These are phyloP conservation scores for Sanguinoderma infundibulare DNA, from an alignment of 1,284 basidiomycete genomes.

Conservation along the genomic window DNA sequence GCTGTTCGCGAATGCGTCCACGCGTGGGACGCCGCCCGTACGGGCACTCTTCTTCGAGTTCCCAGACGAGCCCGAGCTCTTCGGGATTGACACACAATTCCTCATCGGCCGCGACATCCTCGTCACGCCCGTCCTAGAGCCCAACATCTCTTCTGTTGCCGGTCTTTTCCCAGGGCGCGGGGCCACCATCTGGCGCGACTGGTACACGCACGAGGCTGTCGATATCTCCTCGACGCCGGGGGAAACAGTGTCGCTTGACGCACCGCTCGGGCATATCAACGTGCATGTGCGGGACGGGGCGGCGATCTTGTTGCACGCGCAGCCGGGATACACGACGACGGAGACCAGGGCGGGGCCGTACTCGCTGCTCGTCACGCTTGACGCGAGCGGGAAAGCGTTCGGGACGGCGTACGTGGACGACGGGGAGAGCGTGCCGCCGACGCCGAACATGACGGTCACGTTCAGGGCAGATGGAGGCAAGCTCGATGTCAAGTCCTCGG, in stretches of 20 bases:
- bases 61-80: constrained; percentile 68
- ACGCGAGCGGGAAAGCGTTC: constrained; percentile 48
- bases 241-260: constrained; percentile 49
- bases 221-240: constrained; percentile 38
- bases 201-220: constrained; percentile 69
- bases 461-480: constrained; percentile 40
- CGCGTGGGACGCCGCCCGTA: constrained; percentile 67
- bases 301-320: constrained; percentile 57
- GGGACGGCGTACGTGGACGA: constrained; percentile 70
- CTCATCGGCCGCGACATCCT: constrained; percentile 72
- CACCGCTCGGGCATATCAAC: constrained; percentile 72
- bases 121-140: constrained; percentile 73
- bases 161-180: constrained; percentile 68
- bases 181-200: constrained; percentile 73
- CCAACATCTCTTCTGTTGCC: constrained; percentile 57
- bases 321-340: constrained; percentile 60
- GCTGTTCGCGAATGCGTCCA: constrained; percentile 71
- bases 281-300: constrained; percentile 69
- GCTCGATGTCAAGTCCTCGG: constrained; percentile 44
- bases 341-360: constrained; percentile 62
- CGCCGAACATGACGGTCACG: constrained; percentile 48
- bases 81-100: constrained; percentile 70
- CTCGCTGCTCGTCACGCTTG: constrained; percentile 58
- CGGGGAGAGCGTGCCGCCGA: constrained; percentile 58
- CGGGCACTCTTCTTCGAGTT: constrained; percentile 81